These are phyloP conservation scores for Canavalia ensiformis DNA, from an alignment of 306 rosid species.

Conservation along the genomic window DNA sequence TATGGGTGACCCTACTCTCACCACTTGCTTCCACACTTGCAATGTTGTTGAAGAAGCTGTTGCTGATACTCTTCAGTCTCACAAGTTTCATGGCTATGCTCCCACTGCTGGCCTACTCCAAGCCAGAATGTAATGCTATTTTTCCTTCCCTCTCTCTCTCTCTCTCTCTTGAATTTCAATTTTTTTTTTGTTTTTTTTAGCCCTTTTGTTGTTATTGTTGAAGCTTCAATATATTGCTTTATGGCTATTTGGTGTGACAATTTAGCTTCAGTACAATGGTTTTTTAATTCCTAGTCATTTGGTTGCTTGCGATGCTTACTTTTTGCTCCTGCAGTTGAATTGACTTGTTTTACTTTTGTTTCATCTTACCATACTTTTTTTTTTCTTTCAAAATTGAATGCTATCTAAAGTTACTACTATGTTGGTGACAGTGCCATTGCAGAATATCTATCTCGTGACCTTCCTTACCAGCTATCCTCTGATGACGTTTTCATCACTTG, in stretches of 20 bases:
- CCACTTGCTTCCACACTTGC: constrained; percentile 68
- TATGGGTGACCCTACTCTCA: constrained; percentile 90
- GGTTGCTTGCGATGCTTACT: neutral
- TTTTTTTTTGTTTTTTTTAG: neutral
- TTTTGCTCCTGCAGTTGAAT: neutral
- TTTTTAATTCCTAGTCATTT: neutral
- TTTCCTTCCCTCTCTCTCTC: neutral
- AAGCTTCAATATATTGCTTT: too few relatives aligned
- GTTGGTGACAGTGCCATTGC: constrained; percentile 75
- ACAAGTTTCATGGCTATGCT: constrained; percentile 84
- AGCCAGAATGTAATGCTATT: constrained; percentile 62
- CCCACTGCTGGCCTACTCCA: constrained; percentile 90
- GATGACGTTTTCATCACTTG: constrained; percentile 91
- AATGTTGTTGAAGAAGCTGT: constrained; percentile 69
- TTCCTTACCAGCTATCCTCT: constrained; percentile 76
- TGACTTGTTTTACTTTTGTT: constrained; percentile 13
- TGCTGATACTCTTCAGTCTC: constrained; percentile 64
- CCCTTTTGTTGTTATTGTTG: neutral
- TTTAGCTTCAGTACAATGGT: neutral
- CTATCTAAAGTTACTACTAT: constrained; percentile 28
- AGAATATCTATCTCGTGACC: constrained; percentile 84
- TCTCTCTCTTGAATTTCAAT: neutral
- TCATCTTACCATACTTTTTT: neutral
- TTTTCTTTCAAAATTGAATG: neutral
- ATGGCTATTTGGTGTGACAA: neutral